Evolutionary conservation across 352 stramenopile genomes (phyloP), one percentile per base, ranked within the genome.

Genomic region (Pythium aquatile): DNA sequence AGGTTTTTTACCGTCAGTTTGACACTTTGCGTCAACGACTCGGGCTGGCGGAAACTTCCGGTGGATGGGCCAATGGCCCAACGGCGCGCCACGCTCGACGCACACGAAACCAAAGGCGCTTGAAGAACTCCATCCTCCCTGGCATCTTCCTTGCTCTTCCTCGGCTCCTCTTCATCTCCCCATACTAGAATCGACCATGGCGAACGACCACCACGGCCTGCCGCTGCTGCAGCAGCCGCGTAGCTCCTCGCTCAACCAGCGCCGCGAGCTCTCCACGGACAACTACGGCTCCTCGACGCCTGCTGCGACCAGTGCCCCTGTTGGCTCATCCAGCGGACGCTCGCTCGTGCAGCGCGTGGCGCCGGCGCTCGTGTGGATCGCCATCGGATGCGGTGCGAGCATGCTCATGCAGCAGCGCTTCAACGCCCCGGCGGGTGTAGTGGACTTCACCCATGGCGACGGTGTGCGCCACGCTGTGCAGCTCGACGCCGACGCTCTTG

Each of bases 401-500:
- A 69, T 76, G n/a, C 52, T 75, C 9, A 26, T 70, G 13, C 63
- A 71, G 26, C 61, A 60, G 9, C 54, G 20, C 1, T 57, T 46
- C 16, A 60, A 49, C 14, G 40, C 42, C 3, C 17, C 39, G 5
- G 10, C n/a, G 3, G 40, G 63, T 3, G 44, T 74, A 17, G 61
- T 71, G 24, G 75, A 87, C 63, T 79, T 72, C 55, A 81, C 82
- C 17, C 61, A 81, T 44, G 63, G 63, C 14, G 71, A 78, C 29
- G 32, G 78, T 8, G 66, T 76, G 40, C 79, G 71, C 58, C 77
- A 89, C 64, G 77, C 80, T 0, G 69, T 88, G 51, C 74, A 77
- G 5, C 54, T 78, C 30, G 72, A 92, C 44, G 52, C 81, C 33
- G 81, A 90, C 49, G 44, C 87, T 55, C 65, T 93, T 52, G 75